These are phyloP conservation scores for Phytopythium litorale DNA, from an alignment of 352 stramenopile genomes.

Conservation along the genomic window DNA sequence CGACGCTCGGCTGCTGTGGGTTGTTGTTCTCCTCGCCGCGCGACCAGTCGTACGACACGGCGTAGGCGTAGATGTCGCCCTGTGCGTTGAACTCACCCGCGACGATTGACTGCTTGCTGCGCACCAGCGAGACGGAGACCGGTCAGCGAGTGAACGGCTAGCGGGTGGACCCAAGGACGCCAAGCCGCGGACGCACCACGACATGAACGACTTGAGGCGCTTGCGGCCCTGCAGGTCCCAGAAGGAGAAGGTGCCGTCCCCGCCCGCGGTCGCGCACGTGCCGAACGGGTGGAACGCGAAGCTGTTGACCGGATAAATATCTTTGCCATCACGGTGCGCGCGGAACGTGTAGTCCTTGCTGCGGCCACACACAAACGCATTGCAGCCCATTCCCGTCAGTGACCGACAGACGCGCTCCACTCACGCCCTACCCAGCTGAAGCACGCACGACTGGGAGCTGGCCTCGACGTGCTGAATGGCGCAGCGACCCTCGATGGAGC, in stretches of 20 bases:
- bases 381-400: background rate
- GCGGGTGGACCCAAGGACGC: background rate
- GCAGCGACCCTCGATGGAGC: slow-evolving; percentile 89
- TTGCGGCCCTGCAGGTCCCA: slow-evolving; percentile 98
- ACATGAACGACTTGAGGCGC: slow-evolving; percentile 91
- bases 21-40: slow-evolving; percentile 91
- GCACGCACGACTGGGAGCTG: slow-evolving; percentile 12
- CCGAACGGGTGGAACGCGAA: slow-evolving; percentile 91
- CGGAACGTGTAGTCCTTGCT: slow-evolving; percentile 91
- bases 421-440: no score
- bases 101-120: slow-evolving; percentile 87
- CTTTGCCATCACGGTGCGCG: slow-evolving; percentile 70
- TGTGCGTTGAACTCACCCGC: slow-evolving; percentile 91
- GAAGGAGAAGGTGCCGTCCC: slow-evolving; percentile 96
- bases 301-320: slow-evolving; percentile 90
- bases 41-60: slow-evolving; percentile 97
- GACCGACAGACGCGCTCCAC: no score
- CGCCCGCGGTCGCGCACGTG: slow-evolving; percentile 94
- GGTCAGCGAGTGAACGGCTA: slow-evolving; percentile 1
- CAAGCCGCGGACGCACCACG: slow-evolving; percentile 34
- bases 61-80: slow-evolving; percentile 95
- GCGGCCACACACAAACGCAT: background rate
- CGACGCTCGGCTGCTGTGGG: slow-evolving; percentile 84
- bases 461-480: slow-evolving; percentile 89
- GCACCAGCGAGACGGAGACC: slow-evolving; percentile 6